phyloP scores from a whole-genome alignment of 108 stramenopile species.

The Nitzschia palea region DNA sequence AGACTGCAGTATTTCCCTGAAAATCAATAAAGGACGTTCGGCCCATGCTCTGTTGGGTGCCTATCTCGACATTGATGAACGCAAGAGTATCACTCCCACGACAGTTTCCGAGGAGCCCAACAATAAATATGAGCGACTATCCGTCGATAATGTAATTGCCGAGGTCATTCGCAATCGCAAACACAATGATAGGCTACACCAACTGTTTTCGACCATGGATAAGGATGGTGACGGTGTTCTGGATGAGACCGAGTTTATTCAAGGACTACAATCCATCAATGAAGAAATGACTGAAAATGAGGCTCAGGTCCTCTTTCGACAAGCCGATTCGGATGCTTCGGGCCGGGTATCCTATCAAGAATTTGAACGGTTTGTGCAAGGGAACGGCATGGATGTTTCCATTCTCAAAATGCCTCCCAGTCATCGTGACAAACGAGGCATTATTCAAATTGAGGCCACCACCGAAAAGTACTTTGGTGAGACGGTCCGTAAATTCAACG shows the following conservation, averaged over 20 bases:
- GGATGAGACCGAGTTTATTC: constrained; percentile 44
- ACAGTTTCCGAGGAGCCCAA: constrained; percentile 18
- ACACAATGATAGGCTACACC: constrained; percentile 28
- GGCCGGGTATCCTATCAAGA: constrained; percentile 45
- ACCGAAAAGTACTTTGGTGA: constrained; percentile 72
- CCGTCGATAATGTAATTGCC: constrained; percentile 35
- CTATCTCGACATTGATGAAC: constrained; percentile 62
- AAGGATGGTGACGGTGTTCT: constrained; percentile 43
- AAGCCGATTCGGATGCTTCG: constrained; percentile 39
- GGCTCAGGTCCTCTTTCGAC: constrained; percentile 35
- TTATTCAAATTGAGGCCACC: constrained; percentile 52
- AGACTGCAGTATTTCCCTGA: constrained; percentile 28
- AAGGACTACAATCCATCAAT: constrained; percentile 29
- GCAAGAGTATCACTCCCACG: constrained; percentile 8
- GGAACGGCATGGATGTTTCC: constrained; percentile 16
- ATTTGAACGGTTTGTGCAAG: constrained; percentile 14
- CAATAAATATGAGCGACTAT: neutral
- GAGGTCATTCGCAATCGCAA: constrained; percentile 40
- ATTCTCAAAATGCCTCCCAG: constrained; percentile 39
- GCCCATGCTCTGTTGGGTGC: constrained; percentile 55
- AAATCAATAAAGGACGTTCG: constrained; percentile 26
- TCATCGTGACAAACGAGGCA: constrained; percentile 57
- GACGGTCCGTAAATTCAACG: constrained; percentile 46
- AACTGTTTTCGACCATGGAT: constrained; percentile 52
- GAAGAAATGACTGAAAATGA: constrained; percentile 27